Percentiles rank a stretch among this genome's conserved stretches.
phyloP scores from a whole-genome alignment of 768 basidiomycete genomes.

The Pholiota conissans region DNA sequence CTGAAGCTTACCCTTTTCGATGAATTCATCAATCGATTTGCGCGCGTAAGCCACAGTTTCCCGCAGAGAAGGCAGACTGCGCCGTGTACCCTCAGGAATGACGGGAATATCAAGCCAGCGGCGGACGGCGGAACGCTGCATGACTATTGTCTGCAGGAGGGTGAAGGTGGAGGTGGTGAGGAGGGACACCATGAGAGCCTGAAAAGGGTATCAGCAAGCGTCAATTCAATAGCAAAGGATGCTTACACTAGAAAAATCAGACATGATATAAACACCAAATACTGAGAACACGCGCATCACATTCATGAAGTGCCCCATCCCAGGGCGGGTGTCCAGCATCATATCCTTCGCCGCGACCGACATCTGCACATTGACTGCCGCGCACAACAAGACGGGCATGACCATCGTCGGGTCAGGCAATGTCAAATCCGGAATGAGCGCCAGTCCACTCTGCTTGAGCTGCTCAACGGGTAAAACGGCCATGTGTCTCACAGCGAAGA shows the following conservation, averaged over 20 bases:
- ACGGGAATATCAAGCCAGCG: conserved; percentile 35
- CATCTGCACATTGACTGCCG: conserved; percentile 70
- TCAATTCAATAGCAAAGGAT: background rate
- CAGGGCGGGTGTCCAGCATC: conserved; percentile 50
- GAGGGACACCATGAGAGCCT: conserved; percentile 45
- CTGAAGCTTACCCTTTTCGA: background rate
- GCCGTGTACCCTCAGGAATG: conserved; percentile 25
- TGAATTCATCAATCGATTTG: background rate
- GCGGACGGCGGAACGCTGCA: conserved; percentile 47
- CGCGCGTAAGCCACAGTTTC: background rate
- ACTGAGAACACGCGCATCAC: conserved; percentile 59
- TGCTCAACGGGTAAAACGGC: conserved; percentile 72
- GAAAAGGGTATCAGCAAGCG: background rate
- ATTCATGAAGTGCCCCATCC: conserved; percentile 69
- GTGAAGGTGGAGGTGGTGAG: conserved; percentile 42
- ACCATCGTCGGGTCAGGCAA: conserved; percentile 73
- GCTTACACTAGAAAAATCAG: conserved; percentile 66
- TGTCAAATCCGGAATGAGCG: conserved; percentile 77
- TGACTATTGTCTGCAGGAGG: conserved; percentile 46
- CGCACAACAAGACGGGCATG: conserved; percentile 60
- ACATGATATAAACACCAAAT: conserved; percentile 45
- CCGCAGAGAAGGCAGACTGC: conserved; percentile 29
- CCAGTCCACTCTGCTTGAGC: conserved; percentile 73
- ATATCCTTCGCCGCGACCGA: conserved; percentile 57
- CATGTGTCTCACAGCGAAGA: conserved; percentile 78